Percentiles rank a stretch among this genome's conserved stretches.
These are phyloP conservation scores for Petasospora fabianii DNA, from an alignment of 1,139 yeast species.

Conservation along the genomic window DNA sequence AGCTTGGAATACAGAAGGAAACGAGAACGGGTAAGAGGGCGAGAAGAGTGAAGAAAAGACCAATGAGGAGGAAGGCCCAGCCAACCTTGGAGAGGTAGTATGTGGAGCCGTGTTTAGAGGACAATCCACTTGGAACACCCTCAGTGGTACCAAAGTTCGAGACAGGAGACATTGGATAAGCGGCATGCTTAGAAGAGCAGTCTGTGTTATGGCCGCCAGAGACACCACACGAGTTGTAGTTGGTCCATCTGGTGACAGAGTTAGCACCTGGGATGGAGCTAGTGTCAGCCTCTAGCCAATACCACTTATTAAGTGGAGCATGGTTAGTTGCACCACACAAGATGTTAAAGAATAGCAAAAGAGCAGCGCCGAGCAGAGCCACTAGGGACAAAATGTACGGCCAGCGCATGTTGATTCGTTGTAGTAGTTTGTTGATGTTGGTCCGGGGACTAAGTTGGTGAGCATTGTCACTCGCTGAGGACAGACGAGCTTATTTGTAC, in stretches of 20 bases:
- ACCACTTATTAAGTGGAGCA: constrained; percentile 52
- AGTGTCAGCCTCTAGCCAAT: constrained; percentile 72
- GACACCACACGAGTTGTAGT: constrained; percentile 59
- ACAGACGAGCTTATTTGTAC: background rate
- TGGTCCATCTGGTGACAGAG: constrained; percentile 63
- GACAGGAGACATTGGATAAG: constrained; percentile 64
- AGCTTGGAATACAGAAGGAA: constrained; percentile 31
- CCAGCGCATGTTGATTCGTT: constrained; percentile 25
- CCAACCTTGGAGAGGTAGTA: constrained; percentile 65
- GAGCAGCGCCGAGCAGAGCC: constrained; percentile 34
- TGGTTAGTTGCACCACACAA: constrained; percentile 55
- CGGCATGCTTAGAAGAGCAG: constrained; percentile 51
- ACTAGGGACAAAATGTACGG: constrained; percentile 28
- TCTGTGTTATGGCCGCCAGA: constrained; percentile 35
- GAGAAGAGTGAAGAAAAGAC: constrained; percentile 51
- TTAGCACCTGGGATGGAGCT: constrained; percentile 48
- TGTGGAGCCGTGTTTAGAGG: constrained; percentile 43
- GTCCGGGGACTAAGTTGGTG: background rate
- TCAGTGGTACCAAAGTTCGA: constrained; percentile 45
- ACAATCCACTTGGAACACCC: constrained; percentile 48
- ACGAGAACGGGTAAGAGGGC: constrained; percentile 40
- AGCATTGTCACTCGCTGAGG: background rate
- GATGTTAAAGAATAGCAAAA: constrained; percentile 58
- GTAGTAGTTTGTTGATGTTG: background rate
- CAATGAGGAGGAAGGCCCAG: constrained; percentile 64